Base-by-base conservation (phyloP, 2,329 filamentous ascomycete species). In the Colletotrichum godetiae region DNA sequence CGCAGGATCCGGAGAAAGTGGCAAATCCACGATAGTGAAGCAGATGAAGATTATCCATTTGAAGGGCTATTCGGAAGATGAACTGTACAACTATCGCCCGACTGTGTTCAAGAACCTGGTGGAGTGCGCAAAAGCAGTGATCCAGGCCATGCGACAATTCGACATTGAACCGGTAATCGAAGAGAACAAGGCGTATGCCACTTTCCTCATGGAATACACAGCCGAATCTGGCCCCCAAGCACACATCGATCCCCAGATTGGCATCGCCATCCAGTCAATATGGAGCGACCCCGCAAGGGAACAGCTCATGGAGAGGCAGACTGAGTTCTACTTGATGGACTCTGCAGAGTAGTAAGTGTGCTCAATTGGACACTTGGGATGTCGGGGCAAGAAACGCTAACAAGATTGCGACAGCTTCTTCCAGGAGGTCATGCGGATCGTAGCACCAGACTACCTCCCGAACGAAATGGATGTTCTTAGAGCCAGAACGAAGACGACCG, bases 21-120 rank as follows among this genome's bases (percentile, higher is more conserved):
- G 97, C 78, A 99, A 99, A 86, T 98, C 97, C 72, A 99, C 97
- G 11, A 98, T 99, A 79, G 97, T 99, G 78, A 99, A 99, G 85
- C 97, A 99, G 88, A 99, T 99, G 97, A 99, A 98, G 86, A 99
- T 99, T 79, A 98, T 99, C 80, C 97, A 99, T 81, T 93, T 98
- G 79, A 98, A 98, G 85, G 97, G 97, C 74, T 99, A 99, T 84
- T 95, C 94, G 12, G 92, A 95, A 77, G 96, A 98, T 79, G 97
- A 99, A 84, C 89, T 98, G 62, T 93, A 93, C 79, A 93, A 98
- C 81, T 98, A 98, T 86, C 93, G 97, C 73, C 91, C 97, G 75
- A 98, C 97, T 42, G 95, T 99, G 74, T 99, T 97, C 88, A 99
- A 99, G 86, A 99, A 99, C 82, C 88, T 99, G 73, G 90, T 98